Evolutionary conservation across 306 rosid species (phyloP), one percentile per base, ranked within the genome.

Genomic region (Lithocarpus polystachyus): DNA sequence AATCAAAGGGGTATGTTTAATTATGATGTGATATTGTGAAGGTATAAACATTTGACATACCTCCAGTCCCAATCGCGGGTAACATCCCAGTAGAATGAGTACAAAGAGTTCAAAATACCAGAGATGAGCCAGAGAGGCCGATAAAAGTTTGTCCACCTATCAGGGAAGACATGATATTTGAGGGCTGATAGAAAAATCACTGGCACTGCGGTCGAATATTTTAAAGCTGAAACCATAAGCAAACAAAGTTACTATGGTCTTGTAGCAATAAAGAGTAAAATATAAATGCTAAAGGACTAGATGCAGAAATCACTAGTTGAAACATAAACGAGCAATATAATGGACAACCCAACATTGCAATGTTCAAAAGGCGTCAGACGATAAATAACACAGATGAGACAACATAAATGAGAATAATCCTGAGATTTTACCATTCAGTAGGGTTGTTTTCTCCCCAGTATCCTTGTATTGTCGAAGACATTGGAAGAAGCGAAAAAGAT

Each of bases 31-130:
- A 73, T 57, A 45, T 54, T 26, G 65, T 64, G 79, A 77, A 78
- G 31, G 3, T 73, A 75, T 37, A 69, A 69, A 76, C 60, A 85
- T 68, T 72, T 79, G 76, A 51, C 85, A 75, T 87, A 96, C 99
- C 97, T 88, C 83, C 93, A 77, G 90, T 96, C 98, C 99, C 99
- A 96, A 89, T 96, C 99, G 75, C 97, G 89, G 69, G 89, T 89
- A 85, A 96, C 96, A 45, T 96, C 99, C 99, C 98, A 96, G 90
- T 96, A 96, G 90, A 96, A 96, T 52, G 99, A 96, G 85, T 96
- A 96, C 72, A 89, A 83, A 19, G 97, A 93, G 85, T 96, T 96
- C 80, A 90, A 82, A 78, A 96, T 94, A 82, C 96, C 81, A 14
- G 98, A 93, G 72, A 96, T 86, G 85, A 96, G 97, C 99, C 99